Evolutionary conservation across 2,329 filamentous ascomycete species (phyloP).

Genomic region (Fusarium brachygibbosum): DNA sequence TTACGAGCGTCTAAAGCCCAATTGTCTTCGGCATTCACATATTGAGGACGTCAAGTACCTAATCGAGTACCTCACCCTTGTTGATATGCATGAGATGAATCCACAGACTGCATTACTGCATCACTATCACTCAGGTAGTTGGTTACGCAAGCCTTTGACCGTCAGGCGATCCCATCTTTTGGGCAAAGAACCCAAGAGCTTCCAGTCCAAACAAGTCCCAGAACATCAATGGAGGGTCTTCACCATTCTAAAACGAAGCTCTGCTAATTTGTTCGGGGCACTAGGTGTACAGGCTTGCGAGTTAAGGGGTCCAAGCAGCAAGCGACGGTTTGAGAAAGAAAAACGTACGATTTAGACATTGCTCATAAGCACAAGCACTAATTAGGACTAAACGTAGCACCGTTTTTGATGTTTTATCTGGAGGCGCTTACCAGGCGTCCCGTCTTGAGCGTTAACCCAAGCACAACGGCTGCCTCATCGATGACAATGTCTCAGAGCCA

Average conservation of each 20-base stretch:
- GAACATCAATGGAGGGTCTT: neutral
- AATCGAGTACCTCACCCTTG: conserved; percentile 23
- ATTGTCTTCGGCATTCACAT: conserved; percentile 33
- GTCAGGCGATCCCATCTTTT: neutral
- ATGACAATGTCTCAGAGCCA: conserved; percentile 40
- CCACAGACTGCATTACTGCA: conserved; percentile 1
- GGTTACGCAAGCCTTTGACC: conserved; percentile 4
- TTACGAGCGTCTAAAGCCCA: conserved; percentile 16
- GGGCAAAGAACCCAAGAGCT: neutral
- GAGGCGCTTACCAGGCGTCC: conserved; percentile 27
- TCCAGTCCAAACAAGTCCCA: neutral
- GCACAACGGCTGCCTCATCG: conserved; percentile 43
- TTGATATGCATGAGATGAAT: conserved; percentile 14
- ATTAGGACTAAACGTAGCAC: conserved; percentile 15
- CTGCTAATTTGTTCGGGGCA: neutral
- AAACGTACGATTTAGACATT: conserved; percentile 41
- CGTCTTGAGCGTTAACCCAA: conserved; percentile 32
- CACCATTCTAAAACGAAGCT: neutral
- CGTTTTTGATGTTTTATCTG: conserved; percentile 34
- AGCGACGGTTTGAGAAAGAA: conserved; percentile 3
- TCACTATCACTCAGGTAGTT: conserved; percentile 2
- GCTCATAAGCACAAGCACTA: conserved; percentile 10
- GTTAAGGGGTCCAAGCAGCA: conserved; percentile 10
- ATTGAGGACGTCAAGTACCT: conserved; percentile 31
- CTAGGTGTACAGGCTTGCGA: conserved; percentile 27